These are phyloP conservation scores for Claviceps sp. DNA, from an alignment of 2,329 filamentous ascomycete genomes.

Conservation along the genomic window DNA sequence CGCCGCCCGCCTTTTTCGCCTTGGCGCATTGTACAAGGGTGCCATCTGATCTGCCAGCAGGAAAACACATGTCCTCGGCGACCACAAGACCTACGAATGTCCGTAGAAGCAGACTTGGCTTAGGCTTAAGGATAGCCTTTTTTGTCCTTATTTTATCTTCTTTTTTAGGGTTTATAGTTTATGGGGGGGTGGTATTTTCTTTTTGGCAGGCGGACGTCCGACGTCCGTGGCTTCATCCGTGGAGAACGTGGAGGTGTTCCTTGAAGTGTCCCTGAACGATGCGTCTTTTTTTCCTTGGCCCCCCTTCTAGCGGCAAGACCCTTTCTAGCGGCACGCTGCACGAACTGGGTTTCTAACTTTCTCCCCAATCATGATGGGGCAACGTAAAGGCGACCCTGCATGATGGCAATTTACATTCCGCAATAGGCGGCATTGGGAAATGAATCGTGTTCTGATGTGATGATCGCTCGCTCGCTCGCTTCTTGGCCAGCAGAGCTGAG, in stretches of 20 bases:
- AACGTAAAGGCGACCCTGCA: conserved; percentile 2
- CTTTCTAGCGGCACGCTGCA: not conserved
- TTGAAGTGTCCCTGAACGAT: not conserved
- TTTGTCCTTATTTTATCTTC: not conserved
- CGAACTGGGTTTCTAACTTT: not conserved
- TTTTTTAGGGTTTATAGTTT: not conserved
- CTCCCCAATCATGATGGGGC: not conserved
- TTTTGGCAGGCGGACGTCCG: no score
- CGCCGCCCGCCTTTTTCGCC: not conserved
- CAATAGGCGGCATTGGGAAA: not conserved
- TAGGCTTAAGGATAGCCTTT: no score
- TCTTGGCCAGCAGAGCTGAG: not conserved
- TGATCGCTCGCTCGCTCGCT: not conserved
- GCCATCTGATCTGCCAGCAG: not conserved
- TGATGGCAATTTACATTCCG: not conserved
- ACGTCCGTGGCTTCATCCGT: not conserved
- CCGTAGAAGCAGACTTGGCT: no score
- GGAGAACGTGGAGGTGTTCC: not conserved
- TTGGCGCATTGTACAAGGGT: not conserved
- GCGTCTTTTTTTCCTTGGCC: conserved; percentile 5
- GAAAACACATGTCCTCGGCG: not conserved
- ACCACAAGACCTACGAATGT: no score
- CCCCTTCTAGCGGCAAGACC: not conserved
- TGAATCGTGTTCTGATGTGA: not conserved
- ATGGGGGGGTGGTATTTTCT: not conserved